Base-by-base conservation (phyloP, 371 early-diverging fungal species). In the Phascolomyces articulosus region DNA sequence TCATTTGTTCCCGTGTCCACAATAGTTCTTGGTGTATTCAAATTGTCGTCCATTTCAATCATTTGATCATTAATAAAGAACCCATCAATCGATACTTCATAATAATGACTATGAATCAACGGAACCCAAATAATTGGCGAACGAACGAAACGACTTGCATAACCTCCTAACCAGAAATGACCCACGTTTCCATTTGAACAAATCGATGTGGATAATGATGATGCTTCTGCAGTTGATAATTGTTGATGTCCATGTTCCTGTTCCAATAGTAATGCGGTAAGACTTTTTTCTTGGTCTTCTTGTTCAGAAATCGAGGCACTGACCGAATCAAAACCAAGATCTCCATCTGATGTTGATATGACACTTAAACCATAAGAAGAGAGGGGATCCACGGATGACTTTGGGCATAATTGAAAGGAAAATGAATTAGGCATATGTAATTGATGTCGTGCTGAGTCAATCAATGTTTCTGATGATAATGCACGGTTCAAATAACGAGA, bases 1-100 rank as follows among this genome's bases (percentile, higher is more conserved):
- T 79, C 75, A 29, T 72, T 79, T 38, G 73, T 74, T 7, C 79
- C 79, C 13, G 72, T 73, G 20, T 79, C 79, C 6, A 79, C 66
- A 44, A 79, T 79, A 6, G 76, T 62, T 57, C 74, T 68, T 13
- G 76, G 79, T 16, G 61, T 4, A 56, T 75, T 75, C 38, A 75
- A 40, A 53, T 75, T 63, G 41, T 66, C 60, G 64, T 70, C 66
- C 27, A 74, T 71, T 8, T 47, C 58, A 10, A 79, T 64, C 0
- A 47, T 48, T 4, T 60, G 53, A 0, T 68, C 72, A 68, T 74
- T 76, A 20, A 79, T 71, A 11, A 65, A 58, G 60, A 79, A 79
- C 15, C 69, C 72, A 61, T 79, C 74, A 11, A 79, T 58, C 13
- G 44, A 65, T 13, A 79, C 76, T 55, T 75, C 74, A 40, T 75